A percentile compares a stretch with the other conserved stretches of the same genome.
These are phyloP conservation scores for Pythium dissimile DNA, from an alignment of 352 stramenopile species.

Conservation along the genomic window DNA sequence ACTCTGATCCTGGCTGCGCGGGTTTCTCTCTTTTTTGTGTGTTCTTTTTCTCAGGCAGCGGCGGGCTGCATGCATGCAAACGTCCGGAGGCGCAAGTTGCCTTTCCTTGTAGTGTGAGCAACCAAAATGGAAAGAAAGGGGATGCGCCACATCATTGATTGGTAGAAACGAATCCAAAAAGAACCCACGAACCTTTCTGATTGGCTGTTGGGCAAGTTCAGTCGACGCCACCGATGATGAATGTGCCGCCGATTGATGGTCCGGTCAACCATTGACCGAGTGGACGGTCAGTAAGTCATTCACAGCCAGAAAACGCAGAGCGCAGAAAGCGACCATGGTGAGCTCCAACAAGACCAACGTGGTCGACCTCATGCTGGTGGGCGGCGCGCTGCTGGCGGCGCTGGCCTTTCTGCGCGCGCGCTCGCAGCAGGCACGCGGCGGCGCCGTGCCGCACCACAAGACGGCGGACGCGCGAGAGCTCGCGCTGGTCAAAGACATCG, in stretches of 20 bases:
- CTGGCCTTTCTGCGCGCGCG: slow-evolving; percentile 41
- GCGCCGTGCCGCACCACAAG: slow-evolving; percentile 39
- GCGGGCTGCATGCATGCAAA: not conserved
- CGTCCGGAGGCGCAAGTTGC: no score
- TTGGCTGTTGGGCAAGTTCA: no score
- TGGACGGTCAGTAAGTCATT: slow-evolving; percentile 7
- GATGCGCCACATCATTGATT: no score
- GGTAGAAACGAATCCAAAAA: no score
- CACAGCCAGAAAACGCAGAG: slow-evolving; percentile 8
- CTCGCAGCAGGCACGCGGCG: slow-evolving; percentile 34
- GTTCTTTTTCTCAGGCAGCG: no score
- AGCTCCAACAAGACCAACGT: slow-evolving; percentile 17
- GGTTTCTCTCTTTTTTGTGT: no score
- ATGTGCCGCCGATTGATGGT: no score
- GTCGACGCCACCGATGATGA: no score
- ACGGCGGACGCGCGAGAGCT: slow-evolving; percentile 57
- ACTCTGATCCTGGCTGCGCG: no score
- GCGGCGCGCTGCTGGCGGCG: slow-evolving; percentile 44
- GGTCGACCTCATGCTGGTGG: slow-evolving; percentile 44
- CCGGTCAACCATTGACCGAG: not conserved
- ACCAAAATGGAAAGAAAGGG: no score
- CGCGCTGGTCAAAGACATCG: slow-evolving; percentile 80
- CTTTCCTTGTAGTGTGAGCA: no score
- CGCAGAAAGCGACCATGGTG: slow-evolving; percentile 38
- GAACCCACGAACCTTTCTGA: no score